These are phyloP conservation scores for Pythium volutum DNA, from an alignment of 352 stramenopile species.

Conservation along the genomic window DNA sequence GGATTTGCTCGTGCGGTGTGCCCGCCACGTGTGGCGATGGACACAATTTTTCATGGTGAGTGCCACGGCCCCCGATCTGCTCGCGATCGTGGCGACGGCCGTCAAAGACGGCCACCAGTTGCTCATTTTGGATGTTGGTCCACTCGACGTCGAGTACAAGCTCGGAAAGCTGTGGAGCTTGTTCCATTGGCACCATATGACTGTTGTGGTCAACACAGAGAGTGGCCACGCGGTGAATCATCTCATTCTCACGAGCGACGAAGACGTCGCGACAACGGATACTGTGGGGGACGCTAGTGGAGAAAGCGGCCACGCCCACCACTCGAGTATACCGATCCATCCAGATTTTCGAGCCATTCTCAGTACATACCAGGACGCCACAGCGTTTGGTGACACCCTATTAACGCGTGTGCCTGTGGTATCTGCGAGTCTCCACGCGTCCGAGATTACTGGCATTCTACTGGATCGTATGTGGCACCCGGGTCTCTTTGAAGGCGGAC, in stretches of 20 bases:
- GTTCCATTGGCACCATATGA: slow-evolving; percentile 30
- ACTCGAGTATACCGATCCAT: slow-evolving; percentile 30
- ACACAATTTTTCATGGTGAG: slow-evolving; percentile 41
- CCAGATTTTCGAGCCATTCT: slow-evolving; percentile 43
- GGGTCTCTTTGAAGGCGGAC: slow-evolving; percentile 11
- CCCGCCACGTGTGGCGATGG: slow-evolving; percentile 43
- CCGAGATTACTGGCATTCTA: slow-evolving; percentile 34
- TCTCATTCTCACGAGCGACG: slow-evolving; percentile 1
- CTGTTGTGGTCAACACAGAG: neutral
- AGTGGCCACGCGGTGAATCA: neutral
- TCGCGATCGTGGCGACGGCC: slow-evolving; percentile 29
- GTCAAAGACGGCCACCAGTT: slow-evolving; percentile 50
- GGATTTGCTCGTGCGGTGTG: slow-evolving; percentile 39
- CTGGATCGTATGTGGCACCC: slow-evolving; percentile 50
- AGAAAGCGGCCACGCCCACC: neutral
- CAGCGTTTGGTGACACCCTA: slow-evolving; percentile 41
- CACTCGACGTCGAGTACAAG: slow-evolving; percentile 29
- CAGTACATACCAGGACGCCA: slow-evolving; percentile 26
- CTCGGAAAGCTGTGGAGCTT: slow-evolving; percentile 19
- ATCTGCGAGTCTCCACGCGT: slow-evolving; percentile 24
- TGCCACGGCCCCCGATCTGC: slow-evolving; percentile 32
- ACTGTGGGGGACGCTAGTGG: neutral
- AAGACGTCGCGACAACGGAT: neutral
- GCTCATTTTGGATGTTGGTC: slow-evolving; percentile 55
- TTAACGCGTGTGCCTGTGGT: slow-evolving; percentile 32